A percentile compares a stretch with the other conserved stretches of the same genome.
These are phyloP conservation scores for Aspergillus asperescens DNA, from an alignment of 495 filamentous ascomycete species.

Conservation along the genomic window DNA sequence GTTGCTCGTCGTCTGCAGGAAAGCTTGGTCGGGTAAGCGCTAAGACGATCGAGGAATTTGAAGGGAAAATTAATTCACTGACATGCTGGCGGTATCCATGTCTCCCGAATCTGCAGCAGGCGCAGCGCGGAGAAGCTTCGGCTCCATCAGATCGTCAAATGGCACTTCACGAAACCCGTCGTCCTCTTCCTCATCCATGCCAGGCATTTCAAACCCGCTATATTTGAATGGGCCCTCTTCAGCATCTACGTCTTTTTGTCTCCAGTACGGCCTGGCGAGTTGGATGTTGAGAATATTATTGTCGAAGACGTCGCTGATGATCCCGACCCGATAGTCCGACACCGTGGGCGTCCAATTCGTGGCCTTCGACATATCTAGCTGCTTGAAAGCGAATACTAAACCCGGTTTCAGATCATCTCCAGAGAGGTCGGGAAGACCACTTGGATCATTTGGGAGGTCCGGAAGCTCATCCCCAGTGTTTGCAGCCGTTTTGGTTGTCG, in stretches of 20 bases:
- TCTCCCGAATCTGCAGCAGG: constrained; percentile 16
- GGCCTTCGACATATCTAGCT: constrained; percentile 64
- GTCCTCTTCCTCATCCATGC: constrained; percentile 44
- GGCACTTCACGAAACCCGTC: constrained; percentile 48
- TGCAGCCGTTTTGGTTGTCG: constrained; percentile 4
- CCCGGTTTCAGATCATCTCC: constrained; percentile 51
- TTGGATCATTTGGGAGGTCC: constrained; percentile 56
- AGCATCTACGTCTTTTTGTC: constrained; percentile 42
- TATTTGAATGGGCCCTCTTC: constrained; percentile 54
- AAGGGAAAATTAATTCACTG: constrained; percentile 37
- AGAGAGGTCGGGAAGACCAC: constrained; percentile 48
- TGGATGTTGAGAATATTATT: constrained; percentile 50
- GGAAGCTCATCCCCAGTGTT: constrained; percentile 51
- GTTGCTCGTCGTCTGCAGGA: constrained; percentile 27
- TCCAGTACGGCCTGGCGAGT: constrained; percentile 65
- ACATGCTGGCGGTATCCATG: constrained; percentile 35
- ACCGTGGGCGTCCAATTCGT: constrained; percentile 76
- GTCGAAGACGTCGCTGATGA: constrained; percentile 50
- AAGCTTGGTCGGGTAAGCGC: constrained; percentile 37
- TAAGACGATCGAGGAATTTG: constrained; percentile 15
- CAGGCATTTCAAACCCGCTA: constrained; percentile 63
- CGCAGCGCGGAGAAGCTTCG: constrained; percentile 51
- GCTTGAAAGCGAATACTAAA: constrained; percentile 75
- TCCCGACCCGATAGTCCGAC: constrained; percentile 60
- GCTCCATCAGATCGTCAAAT: constrained; percentile 55